Percentiles rank a stretch among this genome's conserved stretches.
Evolutionary conservation across 1,139 yeast genomes (phyloP).

Genomic region (Pichia sp.): DNA sequence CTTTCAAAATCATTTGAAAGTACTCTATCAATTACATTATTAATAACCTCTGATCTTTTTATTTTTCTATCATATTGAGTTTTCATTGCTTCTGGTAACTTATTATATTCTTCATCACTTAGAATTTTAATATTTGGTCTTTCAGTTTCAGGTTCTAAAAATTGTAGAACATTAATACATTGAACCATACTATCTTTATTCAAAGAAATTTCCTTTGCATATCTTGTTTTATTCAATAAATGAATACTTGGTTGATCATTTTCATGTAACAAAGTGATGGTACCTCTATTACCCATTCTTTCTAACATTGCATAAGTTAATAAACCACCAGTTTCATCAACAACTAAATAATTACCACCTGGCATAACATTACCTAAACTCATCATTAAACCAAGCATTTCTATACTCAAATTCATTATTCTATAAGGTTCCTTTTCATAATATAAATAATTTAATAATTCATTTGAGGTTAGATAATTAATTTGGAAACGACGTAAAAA

Average conservation of each 20-base stretch:
- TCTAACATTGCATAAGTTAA: constrained; percentile 80
- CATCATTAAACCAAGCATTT: constrained; percentile 69
- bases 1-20: constrained; percentile 64
- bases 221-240: constrained; percentile 60
- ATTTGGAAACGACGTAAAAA: constrained; percentile 81
- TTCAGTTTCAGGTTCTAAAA: constrained; percentile 63
- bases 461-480: constrained; percentile 71
- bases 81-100: constrained; percentile 53
- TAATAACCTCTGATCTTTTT: constrained; percentile 50
- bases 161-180: constrained; percentile 72
- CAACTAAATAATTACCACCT: constrained; percentile 80
- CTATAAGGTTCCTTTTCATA: constrained; percentile 66
- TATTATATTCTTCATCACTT: constrained; percentile 46
- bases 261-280: constrained; percentile 74
- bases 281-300: constrained; percentile 80
- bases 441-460: constrained; percentile 59
- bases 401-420: constrained; percentile 79
- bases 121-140: constrained; percentile 48
- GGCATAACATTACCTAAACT: constrained; percentile 77
- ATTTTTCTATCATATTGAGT: constrained; percentile 64
- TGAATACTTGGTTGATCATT: constrained; percentile 86
- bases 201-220: constrained; percentile 45
- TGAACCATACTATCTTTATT: constrained; percentile 51
- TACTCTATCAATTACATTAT: constrained; percentile 46
- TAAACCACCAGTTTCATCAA: constrained; percentile 90